Base-by-base conservation (phyloP, 768 basidiomycete genomes). In the Cystofilobasidium bisporidii region DNA sequence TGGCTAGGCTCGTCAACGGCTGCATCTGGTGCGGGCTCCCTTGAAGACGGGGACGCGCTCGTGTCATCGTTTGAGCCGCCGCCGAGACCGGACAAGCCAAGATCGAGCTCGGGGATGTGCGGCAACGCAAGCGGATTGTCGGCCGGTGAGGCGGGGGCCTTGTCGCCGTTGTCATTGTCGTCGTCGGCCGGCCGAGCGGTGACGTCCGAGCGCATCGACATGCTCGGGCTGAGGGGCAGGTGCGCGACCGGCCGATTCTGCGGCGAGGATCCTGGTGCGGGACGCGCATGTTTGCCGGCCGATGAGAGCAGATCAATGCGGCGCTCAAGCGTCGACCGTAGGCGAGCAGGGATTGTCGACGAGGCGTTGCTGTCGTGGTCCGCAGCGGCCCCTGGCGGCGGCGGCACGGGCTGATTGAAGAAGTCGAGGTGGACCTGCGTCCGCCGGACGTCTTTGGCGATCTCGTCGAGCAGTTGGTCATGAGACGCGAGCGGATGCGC, bases 341-440 rank as follows among this genome's bases (percentile, higher is more conserved):
- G 38, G 50, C 61, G 66, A 4, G 61, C 53, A 47, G 61, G 56
- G 14, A 26, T 33, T 15, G 40, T 36, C 15, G 33, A 30, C 2
- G 64, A 28, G 1, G 57, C 41, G 40, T 57, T 20, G 55, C 18
- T 24, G 38, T 10, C 43, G 20, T 24, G 18, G 22, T 24, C 22
- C 28, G 50, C 24, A 53, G 20, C 12, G 45, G n/a, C n/a, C n/a
- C n/a, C n/a, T 24, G 4, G 45, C 17, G 6, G 45, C 6, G 45
- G 45, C 4, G 63, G 60, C 50, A 69, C 63, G 36, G 56, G 60
- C 43, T 67, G 57, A 43, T 63, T 48, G 55, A 73, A 72, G 60
- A 73, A 73, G 26, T 71, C 60, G 18, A 71, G 62, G 12, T 69
- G 70, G 28, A 64, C 55, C 57, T 73, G 72, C 14, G 71, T 73